These are phyloP conservation scores for Zasmidium angulare DNA, from an alignment of 2,329 filamentous ascomycete species.

Conservation along the genomic window DNA sequence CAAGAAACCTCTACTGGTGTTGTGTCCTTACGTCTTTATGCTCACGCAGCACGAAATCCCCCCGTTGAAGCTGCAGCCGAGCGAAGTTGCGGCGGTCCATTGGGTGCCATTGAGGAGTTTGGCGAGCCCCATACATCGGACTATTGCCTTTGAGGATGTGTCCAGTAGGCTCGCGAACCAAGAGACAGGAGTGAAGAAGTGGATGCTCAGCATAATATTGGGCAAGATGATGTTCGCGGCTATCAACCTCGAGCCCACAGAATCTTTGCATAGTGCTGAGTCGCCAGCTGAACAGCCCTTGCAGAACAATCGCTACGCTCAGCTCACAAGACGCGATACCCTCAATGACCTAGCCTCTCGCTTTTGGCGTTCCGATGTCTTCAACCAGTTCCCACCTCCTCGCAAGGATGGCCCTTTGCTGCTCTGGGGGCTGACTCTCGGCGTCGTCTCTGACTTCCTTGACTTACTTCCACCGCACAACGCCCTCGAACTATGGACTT, in stretches of 20 bases:
- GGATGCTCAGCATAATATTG: constrained; percentile 57
- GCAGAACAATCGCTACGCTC: constrained; percentile 28
- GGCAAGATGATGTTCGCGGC: constrained; percentile 69
- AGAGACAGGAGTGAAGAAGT: constrained; percentile 54
- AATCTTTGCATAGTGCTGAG: constrained; percentile 57
- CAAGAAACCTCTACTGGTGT: constrained; percentile 63
- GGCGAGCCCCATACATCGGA: constrained; percentile 60
- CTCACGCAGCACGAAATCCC: constrained; percentile 58
- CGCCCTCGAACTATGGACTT: constrained; percentile 63
- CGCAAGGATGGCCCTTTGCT: constrained; percentile 51
- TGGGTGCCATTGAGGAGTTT: constrained; percentile 67
- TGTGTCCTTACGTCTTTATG: constrained; percentile 68
- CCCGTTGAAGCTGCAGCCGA: constrained; percentile 62
- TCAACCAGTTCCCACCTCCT: constrained; percentile 33
- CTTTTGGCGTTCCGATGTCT: constrained; percentile 28
- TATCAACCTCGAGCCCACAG: constrained; percentile 61
- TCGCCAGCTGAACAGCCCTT: constrained; percentile 30
- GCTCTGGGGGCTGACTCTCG: constrained; percentile 68
- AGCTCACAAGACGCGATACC: constrained; percentile 15
- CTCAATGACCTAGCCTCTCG: constrained; percentile 16
- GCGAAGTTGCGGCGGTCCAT: constrained; percentile 67
- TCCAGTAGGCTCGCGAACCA: constrained; percentile 60
- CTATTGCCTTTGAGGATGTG: constrained; percentile 63
- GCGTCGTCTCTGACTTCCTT: constrained; percentile 66
- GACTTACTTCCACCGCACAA: constrained; percentile 65